These are phyloP conservation scores for Paramecium octaurelia DNA, from an alignment of 73 alveolate species.

Conservation along the genomic window DNA sequence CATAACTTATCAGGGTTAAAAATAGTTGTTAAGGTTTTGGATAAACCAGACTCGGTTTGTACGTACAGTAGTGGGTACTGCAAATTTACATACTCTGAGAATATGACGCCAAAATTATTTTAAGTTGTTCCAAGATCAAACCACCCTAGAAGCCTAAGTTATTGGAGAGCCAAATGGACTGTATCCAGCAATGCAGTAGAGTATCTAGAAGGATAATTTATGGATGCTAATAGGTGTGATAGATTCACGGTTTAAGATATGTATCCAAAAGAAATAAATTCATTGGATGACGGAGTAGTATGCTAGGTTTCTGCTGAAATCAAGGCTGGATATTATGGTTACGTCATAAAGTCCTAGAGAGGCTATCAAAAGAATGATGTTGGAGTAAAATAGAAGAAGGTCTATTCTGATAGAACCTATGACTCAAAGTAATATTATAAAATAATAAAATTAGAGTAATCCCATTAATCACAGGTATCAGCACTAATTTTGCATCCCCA, in stretches of 20 bases:
- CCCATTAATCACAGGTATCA: background rate
- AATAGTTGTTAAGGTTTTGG: constrained; percentile 22
- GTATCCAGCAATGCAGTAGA: constrained; percentile 34
- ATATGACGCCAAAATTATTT: constrained; percentile 38
- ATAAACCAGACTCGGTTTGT: constrained; percentile 38
- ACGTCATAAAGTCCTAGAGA: background rate
- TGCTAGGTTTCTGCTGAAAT: constrained; percentile 21
- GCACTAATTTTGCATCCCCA: constrained; percentile 6
- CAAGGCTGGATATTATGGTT: background rate
- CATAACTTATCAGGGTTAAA: constrained; percentile 15
- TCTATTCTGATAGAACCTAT: background rate
- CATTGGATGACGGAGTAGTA: background rate
- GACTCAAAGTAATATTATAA: background rate
- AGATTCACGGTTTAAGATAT: background rate
- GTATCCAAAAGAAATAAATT: constrained; percentile 17
- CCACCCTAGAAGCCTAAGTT: constrained; percentile 9
- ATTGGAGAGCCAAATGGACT: constrained; percentile 59
- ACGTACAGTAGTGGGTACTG: constrained; percentile 32
- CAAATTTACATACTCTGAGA: background rate
- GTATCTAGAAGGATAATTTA: background rate
- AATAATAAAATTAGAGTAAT: background rate
- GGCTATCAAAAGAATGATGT: background rate
- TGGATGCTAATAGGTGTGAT: constrained; percentile 15
- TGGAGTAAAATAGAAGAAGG: background rate
- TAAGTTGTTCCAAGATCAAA: constrained; percentile 47